A percentile compares a stretch with the other conserved stretches of the same genome.
These are phyloP conservation scores for Prunus salicina DNA, from an alignment of 306 rosid genomes.

Conservation along the genomic window DNA sequence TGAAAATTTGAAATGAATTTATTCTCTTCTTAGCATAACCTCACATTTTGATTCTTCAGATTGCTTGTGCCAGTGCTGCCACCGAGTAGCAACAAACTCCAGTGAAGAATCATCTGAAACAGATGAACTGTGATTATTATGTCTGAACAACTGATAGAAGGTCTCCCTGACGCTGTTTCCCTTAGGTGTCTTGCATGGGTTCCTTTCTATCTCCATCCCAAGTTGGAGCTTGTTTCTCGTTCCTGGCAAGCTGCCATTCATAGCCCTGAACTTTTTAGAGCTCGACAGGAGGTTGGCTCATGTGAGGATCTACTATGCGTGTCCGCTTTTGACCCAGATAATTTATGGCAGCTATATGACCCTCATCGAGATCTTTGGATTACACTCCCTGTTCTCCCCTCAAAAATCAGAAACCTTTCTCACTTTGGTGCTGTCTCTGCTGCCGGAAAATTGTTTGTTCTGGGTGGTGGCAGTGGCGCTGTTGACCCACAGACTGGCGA, in stretches of 20 bases:
- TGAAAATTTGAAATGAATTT: background rate
- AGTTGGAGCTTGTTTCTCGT: slow-evolving; percentile 77
- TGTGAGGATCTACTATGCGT: slow-evolving; percentile 80
- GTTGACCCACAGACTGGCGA: slow-evolving; percentile 96
- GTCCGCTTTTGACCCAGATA: slow-evolving; percentile 93
- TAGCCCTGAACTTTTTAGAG: slow-evolving; percentile 74
- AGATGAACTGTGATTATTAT: slow-evolving; percentile 59
- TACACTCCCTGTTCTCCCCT: slow-evolving; percentile 92
- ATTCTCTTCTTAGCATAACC: background rate
- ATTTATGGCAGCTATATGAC: slow-evolving; percentile 91
- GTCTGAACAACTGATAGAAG: slow-evolving; percentile 87
- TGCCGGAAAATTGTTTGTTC: slow-evolving; percentile 86
- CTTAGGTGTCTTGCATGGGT: slow-evolving; percentile 92
- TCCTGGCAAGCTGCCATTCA: slow-evolving; percentile 86
- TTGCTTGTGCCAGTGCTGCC: slow-evolving; percentile 35
- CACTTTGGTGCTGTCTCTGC: slow-evolving; percentile 83
- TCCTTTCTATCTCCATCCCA: slow-evolving; percentile 85
- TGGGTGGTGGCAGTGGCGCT: slow-evolving; percentile 96
- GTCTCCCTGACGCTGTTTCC: slow-evolving; percentile 92
- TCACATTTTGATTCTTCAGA: slow-evolving; percentile 16
- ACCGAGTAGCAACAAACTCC: slow-evolving; percentile 21
- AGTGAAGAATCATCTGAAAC: slow-evolving; percentile 31
- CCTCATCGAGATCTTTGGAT: slow-evolving; percentile 88
- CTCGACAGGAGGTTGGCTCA: slow-evolving; percentile 77
- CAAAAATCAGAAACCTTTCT: slow-evolving; percentile 81